Percentiles rank a stretch among this genome's conserved stretches.
Conservation (phyloP, 495 filamentous ascomycete genomes). For the Xylaria scruposa region DNA sequence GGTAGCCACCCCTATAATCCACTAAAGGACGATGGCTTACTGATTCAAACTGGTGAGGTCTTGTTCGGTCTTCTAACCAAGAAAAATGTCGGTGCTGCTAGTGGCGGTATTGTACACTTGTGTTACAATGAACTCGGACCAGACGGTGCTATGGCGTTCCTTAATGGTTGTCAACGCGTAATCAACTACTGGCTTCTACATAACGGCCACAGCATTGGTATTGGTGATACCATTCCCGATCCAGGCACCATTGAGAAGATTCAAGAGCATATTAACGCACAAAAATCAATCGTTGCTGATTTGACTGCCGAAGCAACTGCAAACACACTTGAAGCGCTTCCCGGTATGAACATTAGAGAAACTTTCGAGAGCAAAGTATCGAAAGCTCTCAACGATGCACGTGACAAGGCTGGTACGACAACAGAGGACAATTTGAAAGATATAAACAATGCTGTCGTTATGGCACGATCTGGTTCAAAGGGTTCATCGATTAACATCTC, state of each 20-base stretch:
- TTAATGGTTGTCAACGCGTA: slow-evolving; percentile 91
- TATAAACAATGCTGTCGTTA: slow-evolving; percentile 92
- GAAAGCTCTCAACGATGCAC: slow-evolving; percentile 89
- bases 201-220: slow-evolving; percentile 96
- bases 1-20: slow-evolving; percentile 58
- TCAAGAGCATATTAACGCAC: slow-evolving; percentile 72
- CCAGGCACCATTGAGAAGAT: slow-evolving; percentile 80
- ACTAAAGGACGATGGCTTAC: slow-evolving; percentile 76
- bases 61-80: slow-evolving; percentile 90
- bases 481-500: slow-evolving; percentile 99
- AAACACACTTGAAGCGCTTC: slow-evolving; percentile 84
- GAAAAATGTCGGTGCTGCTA: slow-evolving; percentile 88
- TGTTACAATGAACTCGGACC: slow-evolving; percentile 94
- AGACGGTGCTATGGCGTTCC: slow-evolving; percentile 86
- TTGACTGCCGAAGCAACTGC: slow-evolving; percentile 80
- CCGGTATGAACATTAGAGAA: slow-evolving; percentile 97
- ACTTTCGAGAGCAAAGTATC: slow-evolving; percentile 97
- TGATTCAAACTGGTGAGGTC: slow-evolving; percentile 86
- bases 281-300: slow-evolving; percentile 78
- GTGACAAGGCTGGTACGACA: slow-evolving; percentile 92
- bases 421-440: slow-evolving; percentile 93
- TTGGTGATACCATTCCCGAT: slow-evolving; percentile 97
- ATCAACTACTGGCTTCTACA: slow-evolving; percentile 98
- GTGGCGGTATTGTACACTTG: slow-evolving; percentile 89
- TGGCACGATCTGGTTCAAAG: slow-evolving; percentile 96